These are phyloP conservation scores for Lasiosphaeris hirsuta DNA, from an alignment of 495 filamentous ascomycete species.

Conservation along the genomic window DNA sequence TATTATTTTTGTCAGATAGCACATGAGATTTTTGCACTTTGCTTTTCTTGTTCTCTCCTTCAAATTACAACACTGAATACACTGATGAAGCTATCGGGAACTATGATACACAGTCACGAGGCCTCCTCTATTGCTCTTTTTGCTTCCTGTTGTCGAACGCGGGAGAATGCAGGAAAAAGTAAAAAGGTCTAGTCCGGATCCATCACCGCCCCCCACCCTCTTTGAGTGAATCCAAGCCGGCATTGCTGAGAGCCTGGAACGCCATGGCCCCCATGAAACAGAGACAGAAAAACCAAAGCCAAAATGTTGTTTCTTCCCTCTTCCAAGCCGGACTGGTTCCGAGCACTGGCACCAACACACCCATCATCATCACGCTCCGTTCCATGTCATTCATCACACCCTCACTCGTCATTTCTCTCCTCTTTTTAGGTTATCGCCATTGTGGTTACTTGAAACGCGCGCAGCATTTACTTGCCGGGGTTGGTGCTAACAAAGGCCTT, in stretches of 20 bases:
- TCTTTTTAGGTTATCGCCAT: neutral
- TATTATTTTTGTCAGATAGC: too few relatives aligned
- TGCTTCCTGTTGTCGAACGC: neutral
- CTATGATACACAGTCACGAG: slow-evolving; percentile 17
- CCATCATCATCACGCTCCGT: slow-evolving; percentile 1
- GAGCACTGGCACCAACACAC: neutral
- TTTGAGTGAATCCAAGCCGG: neutral
- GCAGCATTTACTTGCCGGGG: slow-evolving; percentile 50
- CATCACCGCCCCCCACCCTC: neutral
- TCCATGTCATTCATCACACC: neutral
- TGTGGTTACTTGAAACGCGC: neutral
- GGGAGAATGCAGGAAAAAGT: neutral
- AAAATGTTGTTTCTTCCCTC: neutral
- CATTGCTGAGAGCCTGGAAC: slow-evolving; percentile 7
- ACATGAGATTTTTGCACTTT: neutral
- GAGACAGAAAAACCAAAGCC: slow-evolving; percentile 1
- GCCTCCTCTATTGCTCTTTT: slow-evolving; percentile 2
- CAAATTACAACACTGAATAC: slow-evolving; percentile 2
- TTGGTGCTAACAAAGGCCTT: slow-evolving; percentile 49
- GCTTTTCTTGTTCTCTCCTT: neutral
- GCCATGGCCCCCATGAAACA: neutral
- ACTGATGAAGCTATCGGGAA: slow-evolving; percentile 9
- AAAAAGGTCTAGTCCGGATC: neutral
- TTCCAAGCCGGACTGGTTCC: slow-evolving; percentile 10
- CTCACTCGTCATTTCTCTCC: neutral